Evolutionary conservation across 495 filamentous ascomycete genomes (phyloP).

Genomic region (Penicillium parvum): DNA sequence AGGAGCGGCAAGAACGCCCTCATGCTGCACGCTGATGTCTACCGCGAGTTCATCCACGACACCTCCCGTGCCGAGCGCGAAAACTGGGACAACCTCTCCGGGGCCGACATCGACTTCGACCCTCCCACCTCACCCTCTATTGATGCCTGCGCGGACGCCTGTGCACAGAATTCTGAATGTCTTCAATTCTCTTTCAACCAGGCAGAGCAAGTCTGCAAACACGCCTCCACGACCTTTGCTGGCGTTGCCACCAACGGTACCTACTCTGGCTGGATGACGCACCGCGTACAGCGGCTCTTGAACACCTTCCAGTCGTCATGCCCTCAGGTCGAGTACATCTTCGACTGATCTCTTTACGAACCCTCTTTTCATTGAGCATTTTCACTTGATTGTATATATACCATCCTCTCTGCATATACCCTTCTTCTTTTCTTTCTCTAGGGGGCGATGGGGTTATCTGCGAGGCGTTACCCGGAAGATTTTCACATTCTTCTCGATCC

Average conservation of each 20-base stretch:
- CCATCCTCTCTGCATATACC: constrained; percentile 10
- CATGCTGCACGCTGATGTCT: constrained; percentile 33
- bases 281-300: constrained; percentile 23
- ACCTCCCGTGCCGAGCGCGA: constrained; percentile 11
- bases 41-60: constrained; percentile 25
- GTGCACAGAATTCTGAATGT: constrained; percentile 34
- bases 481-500: not conserved
- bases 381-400: constrained; percentile 11
- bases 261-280: constrained; percentile 31
- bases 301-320: constrained; percentile 26
- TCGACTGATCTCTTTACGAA: constrained; percentile 9
- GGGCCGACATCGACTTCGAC: constrained; percentile 17
- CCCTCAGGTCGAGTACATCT: constrained; percentile 26
- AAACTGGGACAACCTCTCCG: constrained; percentile 34
- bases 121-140: constrained; percentile 19
- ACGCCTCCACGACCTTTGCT: constrained; percentile 28
- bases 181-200: constrained; percentile 39
- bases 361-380: not conserved
- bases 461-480: constrained; percentile 14
- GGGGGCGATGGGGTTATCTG: constrained; percentile 10
- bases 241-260: constrained; percentile 21
- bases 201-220: constrained; percentile 24
- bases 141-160: constrained; percentile 34
- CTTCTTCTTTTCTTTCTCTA: not conserved
- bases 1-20: constrained; percentile 27